Evolutionary conservation across 352 stramenopile genomes (phyloP).

Genomic region (Phytophthora pisi): DNA sequence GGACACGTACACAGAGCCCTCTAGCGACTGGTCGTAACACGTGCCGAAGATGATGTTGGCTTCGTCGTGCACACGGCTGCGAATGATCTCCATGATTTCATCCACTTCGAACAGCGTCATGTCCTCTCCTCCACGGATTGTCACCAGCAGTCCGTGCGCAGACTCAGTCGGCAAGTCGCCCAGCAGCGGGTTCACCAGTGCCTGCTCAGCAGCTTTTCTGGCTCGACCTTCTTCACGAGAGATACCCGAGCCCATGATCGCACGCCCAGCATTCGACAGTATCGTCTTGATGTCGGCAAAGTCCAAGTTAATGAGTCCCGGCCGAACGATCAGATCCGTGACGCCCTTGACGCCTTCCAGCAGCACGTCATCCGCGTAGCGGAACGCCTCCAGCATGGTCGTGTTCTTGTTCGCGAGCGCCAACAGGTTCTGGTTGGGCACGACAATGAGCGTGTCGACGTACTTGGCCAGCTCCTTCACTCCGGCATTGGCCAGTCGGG

Average conservation of each 20-base stretch:
- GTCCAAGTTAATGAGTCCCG: constrained; percentile 97
- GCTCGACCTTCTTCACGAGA: constrained; percentile 80
- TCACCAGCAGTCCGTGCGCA: constrained; percentile 95
- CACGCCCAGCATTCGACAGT: constrained; percentile 93
- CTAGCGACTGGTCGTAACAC: constrained; percentile 83
- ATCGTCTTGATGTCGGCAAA: constrained; percentile 98
- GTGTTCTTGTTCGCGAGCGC: constrained; percentile 93
- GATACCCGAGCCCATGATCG: constrained; percentile 95
- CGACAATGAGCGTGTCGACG: constrained; percentile 96
- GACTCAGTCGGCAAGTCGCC: constrained; percentile 93
- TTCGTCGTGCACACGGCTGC: constrained; percentile 73
- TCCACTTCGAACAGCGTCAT: constrained; percentile 95
- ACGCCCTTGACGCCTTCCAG: constrained; percentile 96
- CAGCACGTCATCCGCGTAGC: constrained; percentile 95
- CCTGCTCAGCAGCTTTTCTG: constrained; percentile 90
- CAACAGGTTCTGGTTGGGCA: constrained; percentile 97
- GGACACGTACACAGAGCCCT: constrained; percentile 85
- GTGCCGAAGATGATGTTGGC: constrained; percentile 92
- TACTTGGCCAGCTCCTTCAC: constrained; percentile 92
- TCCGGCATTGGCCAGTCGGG: constrained; percentile 91
- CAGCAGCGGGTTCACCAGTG: constrained; percentile 95
- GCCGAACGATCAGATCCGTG: constrained; percentile 96
- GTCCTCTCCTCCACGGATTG: constrained; percentile 93
- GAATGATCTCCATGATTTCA: constrained; percentile 89
- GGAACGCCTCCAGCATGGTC: constrained; percentile 94